Evolutionary conservation across 2,329 filamentous ascomycete genomes (phyloP).

Genomic region (Uncinocarpus reesii): DNA sequence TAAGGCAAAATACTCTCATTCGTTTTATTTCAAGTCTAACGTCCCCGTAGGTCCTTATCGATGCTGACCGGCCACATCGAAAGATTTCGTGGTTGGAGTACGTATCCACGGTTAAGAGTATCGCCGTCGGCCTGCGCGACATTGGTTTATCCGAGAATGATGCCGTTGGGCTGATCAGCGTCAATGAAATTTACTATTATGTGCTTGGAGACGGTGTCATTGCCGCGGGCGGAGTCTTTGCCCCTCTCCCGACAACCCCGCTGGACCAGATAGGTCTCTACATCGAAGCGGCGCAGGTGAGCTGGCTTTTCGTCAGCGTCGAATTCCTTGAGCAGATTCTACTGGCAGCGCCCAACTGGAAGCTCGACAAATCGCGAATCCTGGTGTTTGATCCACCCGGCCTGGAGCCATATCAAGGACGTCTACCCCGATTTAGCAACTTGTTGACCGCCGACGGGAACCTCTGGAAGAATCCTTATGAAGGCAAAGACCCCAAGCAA

Average conservation of each 20-base stretch:
- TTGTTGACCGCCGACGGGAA: not conserved
- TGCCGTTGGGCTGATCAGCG: not conserved
- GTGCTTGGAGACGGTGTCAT: constrained; percentile 1
- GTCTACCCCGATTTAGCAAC: not conserved
- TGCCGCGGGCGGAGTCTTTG: not conserved
- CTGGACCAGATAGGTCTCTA: not conserved
- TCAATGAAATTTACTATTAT: constrained; percentile 3
- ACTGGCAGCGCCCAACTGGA: not conserved
- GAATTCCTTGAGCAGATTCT: not conserved
- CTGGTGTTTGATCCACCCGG: constrained; percentile 3
- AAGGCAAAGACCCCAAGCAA: not conserved
- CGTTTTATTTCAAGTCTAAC: not conserved
- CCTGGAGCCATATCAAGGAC: not conserved
- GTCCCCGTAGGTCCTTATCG: not conserved
- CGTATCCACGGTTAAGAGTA: not conserved
- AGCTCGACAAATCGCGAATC: not conserved
- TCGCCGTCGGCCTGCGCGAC: not conserved
- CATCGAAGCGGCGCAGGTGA: not conserved
- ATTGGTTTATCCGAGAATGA: not conserved
- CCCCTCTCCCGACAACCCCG: not conserved
- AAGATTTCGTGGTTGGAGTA: constrained; percentile 1
- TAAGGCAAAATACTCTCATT: not conserved
- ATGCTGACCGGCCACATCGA: constrained; percentile 3
- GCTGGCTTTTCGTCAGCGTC: not conserved
- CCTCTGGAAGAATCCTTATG: not conserved